A percentile compares a stretch with the other conserved stretches of the same genome.
Conservation (phyloP, 768 basidiomycete species). For the Cantharellus anzutake region DNA sequence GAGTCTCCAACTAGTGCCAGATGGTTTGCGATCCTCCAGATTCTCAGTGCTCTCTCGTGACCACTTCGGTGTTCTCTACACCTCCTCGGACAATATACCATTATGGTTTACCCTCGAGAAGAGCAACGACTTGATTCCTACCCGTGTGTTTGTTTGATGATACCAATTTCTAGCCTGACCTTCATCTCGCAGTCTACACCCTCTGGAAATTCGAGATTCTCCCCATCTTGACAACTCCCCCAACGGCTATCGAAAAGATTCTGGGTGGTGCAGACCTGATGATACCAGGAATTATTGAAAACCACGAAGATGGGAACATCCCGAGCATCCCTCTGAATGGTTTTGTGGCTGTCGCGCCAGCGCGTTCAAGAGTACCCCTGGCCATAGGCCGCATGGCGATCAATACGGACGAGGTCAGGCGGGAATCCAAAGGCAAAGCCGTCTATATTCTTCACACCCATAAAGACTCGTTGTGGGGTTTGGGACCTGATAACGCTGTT, state of each 20-base stretch:
- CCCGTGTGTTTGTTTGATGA: background rate
- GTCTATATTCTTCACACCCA: constrained; percentile 54
- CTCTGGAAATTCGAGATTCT: constrained; percentile 60
- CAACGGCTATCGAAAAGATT: constrained; percentile 49
- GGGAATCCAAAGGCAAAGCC: constrained; percentile 56
- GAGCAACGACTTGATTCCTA: background rate
- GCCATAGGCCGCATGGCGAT: constrained; percentile 59
- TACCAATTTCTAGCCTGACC: background rate
- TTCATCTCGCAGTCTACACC: constrained; percentile 35
- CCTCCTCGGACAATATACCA: background rate
- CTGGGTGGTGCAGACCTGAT: constrained; percentile 73
- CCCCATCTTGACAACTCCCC: constrained; percentile 51
- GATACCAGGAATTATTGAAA: constrained; percentile 54
- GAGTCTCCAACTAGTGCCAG: background rate
- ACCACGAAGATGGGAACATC: background rate
- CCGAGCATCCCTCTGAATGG: constrained; percentile 17
- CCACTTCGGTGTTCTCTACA: background rate
- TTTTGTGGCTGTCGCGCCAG: constrained; percentile 45
- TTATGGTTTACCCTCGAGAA: background rate
- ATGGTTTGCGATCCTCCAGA: background rate
- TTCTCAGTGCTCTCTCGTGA: no score
- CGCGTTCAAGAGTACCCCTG: constrained; percentile 35
- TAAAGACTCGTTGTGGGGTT: constrained; percentile 57
- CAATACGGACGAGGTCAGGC: constrained; percentile 26
- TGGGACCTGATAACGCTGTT: constrained; percentile 42